These are phyloP conservation scores for Protostelium mycophagum DNA, from an alignment of 78 protist genomes.

Conservation along the genomic window DNA sequence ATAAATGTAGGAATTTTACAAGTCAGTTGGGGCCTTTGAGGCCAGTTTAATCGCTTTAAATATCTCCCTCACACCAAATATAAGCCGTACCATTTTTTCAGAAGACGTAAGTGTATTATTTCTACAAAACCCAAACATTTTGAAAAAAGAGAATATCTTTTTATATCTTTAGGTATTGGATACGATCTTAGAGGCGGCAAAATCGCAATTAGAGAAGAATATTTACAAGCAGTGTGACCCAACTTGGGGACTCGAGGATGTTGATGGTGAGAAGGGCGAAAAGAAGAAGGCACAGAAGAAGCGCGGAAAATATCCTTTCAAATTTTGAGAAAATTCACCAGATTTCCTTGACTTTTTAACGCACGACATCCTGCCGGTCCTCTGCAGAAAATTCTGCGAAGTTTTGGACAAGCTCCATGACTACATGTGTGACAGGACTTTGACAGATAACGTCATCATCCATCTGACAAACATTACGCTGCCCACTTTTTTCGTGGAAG, in stretches of 20 bases:
- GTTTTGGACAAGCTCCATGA: background rate
- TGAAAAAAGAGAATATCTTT: too few relatives aligned
- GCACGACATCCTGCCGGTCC: background rate
- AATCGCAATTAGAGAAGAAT: background rate
- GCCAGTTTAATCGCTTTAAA: background rate
- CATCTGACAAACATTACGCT: background rate
- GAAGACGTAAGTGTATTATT: background rate
- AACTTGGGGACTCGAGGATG: background rate
- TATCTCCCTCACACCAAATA: background rate
- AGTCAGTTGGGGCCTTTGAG: background rate
- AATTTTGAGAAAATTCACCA: too few relatives aligned
- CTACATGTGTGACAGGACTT: background rate
- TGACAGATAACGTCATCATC: background rate
- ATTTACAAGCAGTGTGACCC: background rate
- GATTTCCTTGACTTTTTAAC: background rate
- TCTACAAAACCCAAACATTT: background rate
- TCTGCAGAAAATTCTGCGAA: background rate
- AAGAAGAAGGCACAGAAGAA: background rate
- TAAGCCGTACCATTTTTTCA: background rate
- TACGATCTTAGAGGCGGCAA: background rate
- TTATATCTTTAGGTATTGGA: too few relatives aligned
- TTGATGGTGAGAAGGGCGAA: background rate
- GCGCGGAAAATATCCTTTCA: background rate
- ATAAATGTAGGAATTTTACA: too few relatives aligned
- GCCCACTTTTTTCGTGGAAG: background rate